These are phyloP conservation scores for Phytopythium cucurbitacearum DNA, from an alignment of 352 stramenopile species.

Conservation along the genomic window DNA sequence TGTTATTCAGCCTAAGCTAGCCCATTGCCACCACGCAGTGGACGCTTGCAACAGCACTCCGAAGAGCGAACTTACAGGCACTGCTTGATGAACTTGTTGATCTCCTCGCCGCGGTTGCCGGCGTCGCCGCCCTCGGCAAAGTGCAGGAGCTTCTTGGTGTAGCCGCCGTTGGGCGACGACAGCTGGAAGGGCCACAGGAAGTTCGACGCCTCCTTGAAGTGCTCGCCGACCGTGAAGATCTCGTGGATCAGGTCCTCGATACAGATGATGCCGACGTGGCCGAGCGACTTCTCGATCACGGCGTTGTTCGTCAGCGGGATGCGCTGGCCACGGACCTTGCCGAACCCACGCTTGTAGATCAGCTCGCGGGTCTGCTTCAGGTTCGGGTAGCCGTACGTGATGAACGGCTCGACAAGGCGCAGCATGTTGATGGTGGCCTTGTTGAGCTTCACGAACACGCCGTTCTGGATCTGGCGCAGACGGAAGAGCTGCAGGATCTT, in stretches of 20 bases:
- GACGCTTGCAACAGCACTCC: slow-evolving; percentile 8
- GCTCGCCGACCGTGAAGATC: slow-evolving; percentile 97
- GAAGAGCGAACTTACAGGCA: slow-evolving; percentile 79
- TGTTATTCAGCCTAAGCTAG: slow-evolving; percentile 33
- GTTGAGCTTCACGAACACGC: slow-evolving; percentile 99
- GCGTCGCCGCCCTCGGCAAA: slow-evolving; percentile 92
- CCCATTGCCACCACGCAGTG: not conserved
- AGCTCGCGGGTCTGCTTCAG: slow-evolving; percentile 97
- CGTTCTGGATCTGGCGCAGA: slow-evolving; percentile 99
- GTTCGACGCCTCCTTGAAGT: slow-evolving; percentile 99
- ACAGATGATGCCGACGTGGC: slow-evolving; percentile 96
- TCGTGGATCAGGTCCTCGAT: slow-evolving; percentile 99
- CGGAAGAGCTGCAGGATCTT: slow-evolving; percentile 99
- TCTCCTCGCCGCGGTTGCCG: slow-evolving; percentile 90
- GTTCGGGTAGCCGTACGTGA: slow-evolving; percentile 98
- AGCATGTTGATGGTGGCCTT: slow-evolving; percentile 99
- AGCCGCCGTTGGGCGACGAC: slow-evolving; percentile 93
- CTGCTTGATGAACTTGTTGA: slow-evolving; percentile 94
- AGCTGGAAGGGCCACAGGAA: slow-evolving; percentile 99
- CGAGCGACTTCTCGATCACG: slow-evolving; percentile 95
- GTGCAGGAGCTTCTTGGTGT: slow-evolving; percentile 94
- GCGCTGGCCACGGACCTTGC: slow-evolving; percentile 97
- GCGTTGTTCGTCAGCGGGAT: slow-evolving; percentile 97
- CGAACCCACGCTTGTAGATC: slow-evolving; percentile 99
- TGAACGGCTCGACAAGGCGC: slow-evolving; percentile 97